These are phyloP conservation scores for Wickerhamiella pararugosa DNA, from an alignment of 1,139 yeast species.

Conservation along the genomic window DNA sequence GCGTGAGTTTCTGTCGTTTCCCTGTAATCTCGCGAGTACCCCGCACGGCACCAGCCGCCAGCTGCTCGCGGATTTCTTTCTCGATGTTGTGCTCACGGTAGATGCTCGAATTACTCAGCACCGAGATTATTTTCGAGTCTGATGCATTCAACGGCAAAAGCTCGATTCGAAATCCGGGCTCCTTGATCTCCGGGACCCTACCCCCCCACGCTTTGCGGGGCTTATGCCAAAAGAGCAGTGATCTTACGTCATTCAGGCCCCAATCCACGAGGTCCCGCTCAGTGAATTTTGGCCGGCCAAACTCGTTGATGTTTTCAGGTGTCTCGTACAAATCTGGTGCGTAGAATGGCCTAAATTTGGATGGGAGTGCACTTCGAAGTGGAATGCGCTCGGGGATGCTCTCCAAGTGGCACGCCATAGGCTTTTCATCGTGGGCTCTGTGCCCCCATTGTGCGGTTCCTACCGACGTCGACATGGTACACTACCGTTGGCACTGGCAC, in stretches of 20 bases:
- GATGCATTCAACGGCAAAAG: conserved; percentile 36
- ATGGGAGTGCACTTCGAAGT: background rate
- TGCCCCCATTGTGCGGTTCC: no score
- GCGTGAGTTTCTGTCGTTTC: conserved; percentile 17
- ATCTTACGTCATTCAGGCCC: conserved; percentile 50
- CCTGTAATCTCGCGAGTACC: conserved; percentile 34
- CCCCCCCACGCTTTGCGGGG: conserved; percentile 40
- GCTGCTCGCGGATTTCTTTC: conserved; percentile 34
- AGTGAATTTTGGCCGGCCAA: conserved; percentile 47
- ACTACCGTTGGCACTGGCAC: no score
- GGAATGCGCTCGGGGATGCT: no score
- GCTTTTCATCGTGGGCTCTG: no score
- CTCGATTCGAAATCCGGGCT: conserved; percentile 29
- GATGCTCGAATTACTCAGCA: conserved; percentile 39
- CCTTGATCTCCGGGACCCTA: conserved; percentile 32
- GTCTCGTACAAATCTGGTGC: conserved; percentile 1
- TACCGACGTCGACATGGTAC: no score
- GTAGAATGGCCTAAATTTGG: conserved; percentile 1
- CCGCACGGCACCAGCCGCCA: conserved; percentile 44
- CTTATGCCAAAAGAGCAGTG: conserved; percentile 38
- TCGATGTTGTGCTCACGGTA: conserved; percentile 46
- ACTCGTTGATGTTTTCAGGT: conserved; percentile 23
- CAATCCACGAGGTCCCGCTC: conserved; percentile 46
- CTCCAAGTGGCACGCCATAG: no score
- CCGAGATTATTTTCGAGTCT: conserved; percentile 34